Conservation (phyloP, 2,329 filamentous ascomycete species). For the Paecilomyces variotii region DNA sequence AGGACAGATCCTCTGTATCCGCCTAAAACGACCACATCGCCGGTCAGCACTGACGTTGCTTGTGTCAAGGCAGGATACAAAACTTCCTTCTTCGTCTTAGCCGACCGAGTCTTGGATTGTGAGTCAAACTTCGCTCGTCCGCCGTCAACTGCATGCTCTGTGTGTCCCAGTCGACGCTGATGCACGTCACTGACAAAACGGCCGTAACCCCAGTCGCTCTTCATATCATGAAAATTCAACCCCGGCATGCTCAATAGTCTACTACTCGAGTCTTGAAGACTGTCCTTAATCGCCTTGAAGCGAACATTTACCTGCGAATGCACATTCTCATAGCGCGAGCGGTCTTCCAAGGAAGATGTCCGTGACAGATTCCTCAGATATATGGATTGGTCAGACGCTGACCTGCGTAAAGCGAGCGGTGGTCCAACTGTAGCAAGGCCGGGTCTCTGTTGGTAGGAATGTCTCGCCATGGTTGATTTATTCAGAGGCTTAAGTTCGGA, state of each 20-base stretch:
- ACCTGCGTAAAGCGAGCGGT: conserved; percentile 44
- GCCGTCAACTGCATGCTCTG: not conserved
- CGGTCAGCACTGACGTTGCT: conserved; percentile 62
- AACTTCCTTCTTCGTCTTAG: conserved; percentile 18
- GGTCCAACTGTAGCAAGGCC: conserved; percentile 16
- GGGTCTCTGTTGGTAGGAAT: conserved; percentile 24
- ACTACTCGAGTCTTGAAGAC: conserved; percentile 72
- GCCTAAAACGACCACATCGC: conserved; percentile 81
- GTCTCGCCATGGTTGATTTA: conserved; percentile 19
- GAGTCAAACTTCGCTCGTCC: not conserved
- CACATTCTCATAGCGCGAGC: conserved; percentile 70
- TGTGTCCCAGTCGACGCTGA: conserved; percentile 7
- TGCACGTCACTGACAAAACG: conserved; percentile 24
- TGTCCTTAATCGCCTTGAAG: conserved; percentile 84
- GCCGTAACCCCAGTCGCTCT: conserved; percentile 26
- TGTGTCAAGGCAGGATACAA: conserved; percentile 44
- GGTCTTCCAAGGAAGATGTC: conserved; percentile 77
- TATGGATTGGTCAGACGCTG: conserved; percentile 70
- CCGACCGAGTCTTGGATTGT: not conserved
- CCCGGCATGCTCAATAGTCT: conserved; percentile 47
- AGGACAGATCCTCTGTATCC: conserved; percentile 88
- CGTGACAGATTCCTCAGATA: conserved; percentile 64
- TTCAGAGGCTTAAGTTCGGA: conserved; percentile 23
- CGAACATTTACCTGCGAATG: conserved; percentile 80
- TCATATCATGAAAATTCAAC: conserved; percentile 33